A percentile compares a stretch with the other conserved stretches of the same genome.
These are phyloP conservation scores for Trichoderma brevicompactum DNA, from an alignment of 2,329 filamentous ascomycete genomes.

Conservation along the genomic window DNA sequence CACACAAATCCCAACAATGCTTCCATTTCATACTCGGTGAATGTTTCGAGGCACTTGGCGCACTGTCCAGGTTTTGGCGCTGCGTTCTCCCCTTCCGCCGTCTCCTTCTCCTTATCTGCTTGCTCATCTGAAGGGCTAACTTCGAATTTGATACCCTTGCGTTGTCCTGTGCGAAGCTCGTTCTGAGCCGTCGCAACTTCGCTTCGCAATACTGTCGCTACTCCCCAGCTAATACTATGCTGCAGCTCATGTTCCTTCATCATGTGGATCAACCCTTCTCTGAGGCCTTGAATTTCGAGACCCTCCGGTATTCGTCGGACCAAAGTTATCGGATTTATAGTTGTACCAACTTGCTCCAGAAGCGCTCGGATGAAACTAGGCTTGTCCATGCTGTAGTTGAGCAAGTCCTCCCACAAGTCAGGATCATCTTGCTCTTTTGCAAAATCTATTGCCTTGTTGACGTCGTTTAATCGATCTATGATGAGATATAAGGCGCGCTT, in stretches of 20 bases:
- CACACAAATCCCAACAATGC: constrained; percentile 81
- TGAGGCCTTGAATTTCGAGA: constrained; percentile 85
- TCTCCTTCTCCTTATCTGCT: constrained; percentile 31
- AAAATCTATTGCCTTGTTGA: constrained; percentile 90
- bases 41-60: constrained; percentile 60
- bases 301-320: constrained; percentile 91
- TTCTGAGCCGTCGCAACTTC: constrained; percentile 88
- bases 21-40: constrained; percentile 67
- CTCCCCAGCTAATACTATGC: constrained; percentile 86
- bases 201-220: constrained; percentile 81
- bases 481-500: constrained; percentile 91
- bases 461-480: constrained; percentile 88
- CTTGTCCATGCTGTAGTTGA: constrained; percentile 97
- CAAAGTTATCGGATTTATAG: constrained; percentile 88
- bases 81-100: constrained; percentile 38
- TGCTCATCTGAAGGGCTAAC: constrained; percentile 53
- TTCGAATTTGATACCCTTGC: constrained; percentile 87
- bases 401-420: constrained; percentile 91
- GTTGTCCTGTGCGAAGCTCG: constrained; percentile 76
- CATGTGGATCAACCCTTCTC: constrained; percentile 86
- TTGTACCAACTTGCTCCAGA: constrained; percentile 90
- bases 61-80: constrained; percentile 59
- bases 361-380: constrained; percentile 91
- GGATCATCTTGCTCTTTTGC: constrained; percentile 91
- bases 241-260: constrained; percentile 97